Percentiles rank a stretch among this genome's conserved stretches.
These are phyloP conservation scores for Umbilicus rupestris DNA, from an alignment of 164 flowering plant species.

Conservation along the genomic window DNA sequence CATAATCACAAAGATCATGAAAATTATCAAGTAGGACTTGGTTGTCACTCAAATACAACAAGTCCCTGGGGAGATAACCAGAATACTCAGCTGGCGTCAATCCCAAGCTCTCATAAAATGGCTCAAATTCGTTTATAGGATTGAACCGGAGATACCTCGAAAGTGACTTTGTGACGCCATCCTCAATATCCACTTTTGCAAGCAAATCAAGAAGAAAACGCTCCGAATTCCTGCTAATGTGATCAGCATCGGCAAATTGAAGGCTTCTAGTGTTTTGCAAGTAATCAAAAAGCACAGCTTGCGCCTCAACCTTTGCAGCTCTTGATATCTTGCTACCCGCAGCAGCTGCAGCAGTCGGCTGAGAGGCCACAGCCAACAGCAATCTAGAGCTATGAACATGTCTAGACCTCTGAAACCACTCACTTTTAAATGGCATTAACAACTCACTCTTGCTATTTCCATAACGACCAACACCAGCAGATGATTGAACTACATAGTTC, in stretches of 20 bases:
- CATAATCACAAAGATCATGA: constrained; percentile 45
- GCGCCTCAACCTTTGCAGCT: constrained; percentile 32
- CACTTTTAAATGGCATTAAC: constrained; percentile 12
- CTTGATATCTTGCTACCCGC: constrained; percentile 22
- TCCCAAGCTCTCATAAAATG: constrained; percentile 65
- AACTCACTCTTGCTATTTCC: neutral
- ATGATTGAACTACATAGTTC: constrained; percentile 8
- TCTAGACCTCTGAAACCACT: constrained; percentile 19
- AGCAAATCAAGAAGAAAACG: constrained; percentile 33
- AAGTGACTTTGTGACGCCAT: constrained; percentile 21
- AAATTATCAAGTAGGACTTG: constrained; percentile 41
- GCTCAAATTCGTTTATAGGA: constrained; percentile 64
- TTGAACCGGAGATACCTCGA: constrained; percentile 34
- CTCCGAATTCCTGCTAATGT: constrained; percentile 54
- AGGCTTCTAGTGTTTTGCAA: constrained; percentile 46
- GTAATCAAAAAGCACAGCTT: constrained; percentile 44
- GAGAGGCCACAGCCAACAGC: constrained; percentile 9
- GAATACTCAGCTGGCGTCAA: constrained; percentile 31
- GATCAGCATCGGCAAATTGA: constrained; percentile 41
- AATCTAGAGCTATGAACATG: constrained; percentile 3
- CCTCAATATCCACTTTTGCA: constrained; percentile 29
- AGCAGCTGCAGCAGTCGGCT: neutral
- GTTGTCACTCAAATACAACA: constrained; percentile 52
- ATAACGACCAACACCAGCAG: neutral
- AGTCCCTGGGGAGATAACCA: constrained; percentile 29